A percentile compares a stretch with the other conserved stretches of the same genome.
Conservation (phyloP, 31 red algal species). For the Endocladia muricata region DNA sequence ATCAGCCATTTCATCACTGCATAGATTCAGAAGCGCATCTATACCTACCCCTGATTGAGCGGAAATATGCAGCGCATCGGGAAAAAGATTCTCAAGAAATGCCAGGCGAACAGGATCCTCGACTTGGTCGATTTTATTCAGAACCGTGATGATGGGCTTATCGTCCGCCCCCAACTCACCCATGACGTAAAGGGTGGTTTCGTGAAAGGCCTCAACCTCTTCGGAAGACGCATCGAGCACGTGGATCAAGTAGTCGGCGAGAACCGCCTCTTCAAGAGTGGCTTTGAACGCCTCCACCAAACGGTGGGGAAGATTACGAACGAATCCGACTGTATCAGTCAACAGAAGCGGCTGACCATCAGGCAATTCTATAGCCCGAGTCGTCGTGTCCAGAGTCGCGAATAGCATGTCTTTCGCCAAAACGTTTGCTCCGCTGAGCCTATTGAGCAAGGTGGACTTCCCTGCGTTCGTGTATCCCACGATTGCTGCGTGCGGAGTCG, state of each 20-base stretch:
- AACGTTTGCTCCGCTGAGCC: conserved; percentile 2
- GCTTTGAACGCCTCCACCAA: conserved; percentile 26
- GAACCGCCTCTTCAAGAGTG: conserved; percentile 26
- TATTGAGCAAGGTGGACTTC: conserved; percentile 39
- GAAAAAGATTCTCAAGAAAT: background rate
- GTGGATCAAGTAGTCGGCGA: conserved; percentile 42
- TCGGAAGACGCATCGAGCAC: no score
- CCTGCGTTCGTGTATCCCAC: conserved; percentile 50
- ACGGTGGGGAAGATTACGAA: conserved; percentile 39
- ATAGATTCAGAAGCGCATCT: conserved; percentile 2
- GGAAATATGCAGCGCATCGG: conserved; percentile 1
- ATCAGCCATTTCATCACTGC: conserved; percentile 9
- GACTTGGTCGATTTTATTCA: conserved; percentile 18
- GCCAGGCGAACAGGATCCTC: background rate
- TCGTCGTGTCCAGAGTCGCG: conserved; percentile 42
- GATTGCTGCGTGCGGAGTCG: conserved; percentile 22
- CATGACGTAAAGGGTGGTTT: conserved; percentile 17
- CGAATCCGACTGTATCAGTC: conserved; percentile 46
- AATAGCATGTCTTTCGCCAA: conserved; percentile 32
- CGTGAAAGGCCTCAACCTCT: background rate
- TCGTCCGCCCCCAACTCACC: conserved; percentile 24
- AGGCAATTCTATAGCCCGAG: conserved; percentile 12
- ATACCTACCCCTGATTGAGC: conserved; percentile 20
- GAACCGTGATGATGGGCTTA: conserved; percentile 15
- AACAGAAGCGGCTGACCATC: conserved; percentile 5